These are phyloP conservation scores for Amanita polypyramis DNA, from an alignment of 768 basidiomycete species.

Conservation along the genomic window DNA sequence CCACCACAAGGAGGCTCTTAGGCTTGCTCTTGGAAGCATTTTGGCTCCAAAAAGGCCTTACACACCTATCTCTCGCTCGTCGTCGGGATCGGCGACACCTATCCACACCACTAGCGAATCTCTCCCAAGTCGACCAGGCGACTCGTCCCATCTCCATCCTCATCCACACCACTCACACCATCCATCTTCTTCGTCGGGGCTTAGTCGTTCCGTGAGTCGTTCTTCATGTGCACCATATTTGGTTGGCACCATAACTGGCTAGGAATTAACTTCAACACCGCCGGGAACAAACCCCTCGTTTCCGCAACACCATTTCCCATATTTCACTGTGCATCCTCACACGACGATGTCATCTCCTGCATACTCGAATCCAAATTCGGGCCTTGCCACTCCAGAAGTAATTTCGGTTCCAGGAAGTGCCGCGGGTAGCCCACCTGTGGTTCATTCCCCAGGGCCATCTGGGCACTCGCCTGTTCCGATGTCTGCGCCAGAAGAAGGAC, in stretches of 20 bases:
- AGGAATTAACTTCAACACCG: neutral
- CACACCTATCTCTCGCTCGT: conserved; percentile 27
- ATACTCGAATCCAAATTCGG: conserved; percentile 2
- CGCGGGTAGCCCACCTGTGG: neutral
- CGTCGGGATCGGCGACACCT: conserved; percentile 43
- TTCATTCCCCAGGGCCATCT: neutral
- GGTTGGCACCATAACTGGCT: neutral
- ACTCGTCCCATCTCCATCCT: conserved; percentile 17
- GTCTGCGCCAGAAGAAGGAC: conserved; percentile 3
- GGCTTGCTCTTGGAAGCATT: conserved; percentile 51
- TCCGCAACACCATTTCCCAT: neutral
- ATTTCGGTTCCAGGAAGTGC: neutral
- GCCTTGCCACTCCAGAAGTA: neutral
- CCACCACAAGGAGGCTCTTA: conserved; percentile 38
- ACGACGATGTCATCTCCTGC: conserved; percentile 7
- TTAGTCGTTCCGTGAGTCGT: conserved; percentile 11
- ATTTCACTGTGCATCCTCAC: conserved; percentile 8
- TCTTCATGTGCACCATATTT: neutral
- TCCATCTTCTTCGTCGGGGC: conserved; percentile 8
- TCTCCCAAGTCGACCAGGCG: conserved; percentile 14
- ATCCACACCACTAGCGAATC: conserved; percentile 23
- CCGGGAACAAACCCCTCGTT: neutral
- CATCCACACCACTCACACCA: conserved; percentile 13
- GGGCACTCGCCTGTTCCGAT: conserved; percentile 5
- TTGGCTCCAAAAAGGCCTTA: conserved; percentile 48